Conservation (phyloP, 192 early-diverging fungal species). For the Diversispora epigaea region DNA sequence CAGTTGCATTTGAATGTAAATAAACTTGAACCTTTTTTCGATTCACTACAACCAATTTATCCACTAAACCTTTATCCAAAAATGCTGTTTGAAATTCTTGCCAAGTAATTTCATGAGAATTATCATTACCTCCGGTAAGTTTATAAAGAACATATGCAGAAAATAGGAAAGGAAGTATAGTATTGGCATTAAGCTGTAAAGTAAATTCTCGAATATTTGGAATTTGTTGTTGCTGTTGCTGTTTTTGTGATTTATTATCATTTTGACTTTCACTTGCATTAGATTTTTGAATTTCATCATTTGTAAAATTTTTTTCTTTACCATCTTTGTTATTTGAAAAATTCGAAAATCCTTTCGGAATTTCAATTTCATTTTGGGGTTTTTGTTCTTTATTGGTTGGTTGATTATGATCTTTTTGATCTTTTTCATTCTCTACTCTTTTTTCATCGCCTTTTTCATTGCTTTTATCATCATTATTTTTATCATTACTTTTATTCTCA, state of each 20-base stretch:
- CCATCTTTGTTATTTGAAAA: slow-evolving; percentile 56
- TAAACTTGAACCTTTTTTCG: slow-evolving; percentile 79
- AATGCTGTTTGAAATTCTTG: slow-evolving; percentile 88
- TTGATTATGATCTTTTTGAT: too few species aligned
- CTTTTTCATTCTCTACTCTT: too few species aligned
- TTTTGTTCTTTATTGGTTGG: slow-evolving; percentile 33
- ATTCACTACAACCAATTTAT: slow-evolving; percentile 87
- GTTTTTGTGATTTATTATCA: slow-evolving; percentile 36
- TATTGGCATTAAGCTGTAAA: slow-evolving; percentile 46
- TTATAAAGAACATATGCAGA: slow-evolving; percentile 55
- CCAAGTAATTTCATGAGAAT: slow-evolving; percentile 80
- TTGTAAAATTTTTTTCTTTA: background rate
- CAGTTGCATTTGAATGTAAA: slow-evolving; percentile 51
- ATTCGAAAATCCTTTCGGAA: slow-evolving; percentile 72
- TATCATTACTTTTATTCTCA: too few species aligned
- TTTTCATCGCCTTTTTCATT: too few species aligned
- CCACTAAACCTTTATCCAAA: slow-evolving; percentile 90
- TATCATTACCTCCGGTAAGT: slow-evolving; percentile 46
- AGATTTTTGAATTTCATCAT: background rate
- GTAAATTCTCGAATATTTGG: slow-evolving; percentile 41
- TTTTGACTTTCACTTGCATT: slow-evolving; percentile 33
- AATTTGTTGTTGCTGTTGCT: slow-evolving; percentile 33
- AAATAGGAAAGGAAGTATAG: slow-evolving; percentile 44
- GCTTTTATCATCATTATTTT: too few species aligned
- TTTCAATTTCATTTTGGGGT: slow-evolving; percentile 34